phyloP scores from a whole-genome alignment of 1,139 yeast species.

The Sugiyamaella paludigena region DNA sequence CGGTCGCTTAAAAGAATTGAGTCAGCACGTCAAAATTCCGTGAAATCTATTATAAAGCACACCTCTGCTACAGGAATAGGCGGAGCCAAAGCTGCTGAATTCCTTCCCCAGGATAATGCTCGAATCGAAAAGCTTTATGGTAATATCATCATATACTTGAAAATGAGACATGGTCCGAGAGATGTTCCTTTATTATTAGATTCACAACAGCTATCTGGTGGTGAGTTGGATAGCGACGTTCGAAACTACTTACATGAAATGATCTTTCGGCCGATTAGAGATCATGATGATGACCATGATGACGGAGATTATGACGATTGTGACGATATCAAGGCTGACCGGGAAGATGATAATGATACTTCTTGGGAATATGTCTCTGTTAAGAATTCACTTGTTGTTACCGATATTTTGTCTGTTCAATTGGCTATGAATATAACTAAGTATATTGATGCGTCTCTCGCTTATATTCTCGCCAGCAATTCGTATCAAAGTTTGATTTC shows the following conservation, averaged over 20 bases:
- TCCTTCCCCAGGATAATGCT: too few relatives aligned
- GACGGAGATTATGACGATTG: not conserved
- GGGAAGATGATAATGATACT: not conserved
- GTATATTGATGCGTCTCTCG: slow-evolving; percentile 3
- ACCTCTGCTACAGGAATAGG: too few relatives aligned
- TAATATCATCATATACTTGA: not conserved
- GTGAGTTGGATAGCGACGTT: not conserved
- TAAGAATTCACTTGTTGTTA: not conserved
- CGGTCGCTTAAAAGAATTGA: not conserved
- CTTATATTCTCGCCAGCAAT: not conserved
- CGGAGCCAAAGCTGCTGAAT: too few relatives aligned
- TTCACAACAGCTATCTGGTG: not conserved
- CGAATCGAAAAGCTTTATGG: not conserved
- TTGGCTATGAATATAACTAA: not conserved
- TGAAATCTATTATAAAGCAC: too few relatives aligned
- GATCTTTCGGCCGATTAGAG: not conserved
- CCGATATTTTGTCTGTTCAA: not conserved
- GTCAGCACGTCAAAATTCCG: not conserved
- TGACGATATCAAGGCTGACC: not conserved
- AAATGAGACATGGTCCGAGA: too few relatives aligned
- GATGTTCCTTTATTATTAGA: too few relatives aligned
- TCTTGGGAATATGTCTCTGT: not conserved
- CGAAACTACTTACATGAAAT: not conserved
- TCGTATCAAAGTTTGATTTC: slow-evolving; percentile 1
- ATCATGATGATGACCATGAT: too few relatives aligned